Evolutionary conservation across 2,329 filamentous ascomycete species (phyloP).

Genomic region (Diplodia sapinea): DNA sequence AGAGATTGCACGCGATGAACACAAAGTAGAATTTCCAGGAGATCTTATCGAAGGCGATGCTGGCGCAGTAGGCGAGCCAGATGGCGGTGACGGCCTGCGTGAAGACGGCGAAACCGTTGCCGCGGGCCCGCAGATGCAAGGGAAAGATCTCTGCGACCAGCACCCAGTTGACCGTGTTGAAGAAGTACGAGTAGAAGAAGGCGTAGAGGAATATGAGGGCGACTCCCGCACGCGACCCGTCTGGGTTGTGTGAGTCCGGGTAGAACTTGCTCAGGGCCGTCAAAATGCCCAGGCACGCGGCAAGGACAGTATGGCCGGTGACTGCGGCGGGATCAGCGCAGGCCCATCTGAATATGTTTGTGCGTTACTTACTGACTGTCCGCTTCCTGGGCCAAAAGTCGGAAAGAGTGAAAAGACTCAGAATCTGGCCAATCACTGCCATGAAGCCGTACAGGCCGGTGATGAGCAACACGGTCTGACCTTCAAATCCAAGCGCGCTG

Average conservation of each 20-base stretch:
- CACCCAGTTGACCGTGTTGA: slow-evolving; percentile 48
- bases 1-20: slow-evolving; percentile 44
- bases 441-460: slow-evolving; percentile 48
- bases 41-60: slow-evolving; percentile 45
- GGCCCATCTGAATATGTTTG: too few relatives aligned
- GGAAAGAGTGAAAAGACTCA: slow-evolving; percentile 43
- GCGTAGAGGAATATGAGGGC: slow-evolving; percentile 50
- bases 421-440: slow-evolving; percentile 46
- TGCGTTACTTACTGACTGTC: slow-evolving; percentile 35
- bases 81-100: slow-evolving; percentile 37
- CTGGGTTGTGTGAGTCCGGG: slow-evolving; percentile 35
- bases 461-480: slow-evolving; percentile 44
- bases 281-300: slow-evolving; percentile 39
- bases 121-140: slow-evolving; percentile 42
- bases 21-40: slow-evolving; percentile 51
- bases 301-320: slow-evolving; percentile 40
- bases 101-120: slow-evolving; percentile 43
- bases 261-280: slow-evolving; percentile 37
- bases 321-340: slow-evolving; percentile 30
- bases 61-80: slow-evolving; percentile 38
- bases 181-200: slow-evolving; percentile 46
- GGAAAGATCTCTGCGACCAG: slow-evolving; percentile 46
- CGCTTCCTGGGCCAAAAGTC: slow-evolving; percentile 45
- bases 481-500: slow-evolving; percentile 43
- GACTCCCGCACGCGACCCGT: slow-evolving; percentile 43